phyloP scores from a whole-genome alignment of 1,284 basidiomycete species.

The Cryptococcus sp. region DNA sequence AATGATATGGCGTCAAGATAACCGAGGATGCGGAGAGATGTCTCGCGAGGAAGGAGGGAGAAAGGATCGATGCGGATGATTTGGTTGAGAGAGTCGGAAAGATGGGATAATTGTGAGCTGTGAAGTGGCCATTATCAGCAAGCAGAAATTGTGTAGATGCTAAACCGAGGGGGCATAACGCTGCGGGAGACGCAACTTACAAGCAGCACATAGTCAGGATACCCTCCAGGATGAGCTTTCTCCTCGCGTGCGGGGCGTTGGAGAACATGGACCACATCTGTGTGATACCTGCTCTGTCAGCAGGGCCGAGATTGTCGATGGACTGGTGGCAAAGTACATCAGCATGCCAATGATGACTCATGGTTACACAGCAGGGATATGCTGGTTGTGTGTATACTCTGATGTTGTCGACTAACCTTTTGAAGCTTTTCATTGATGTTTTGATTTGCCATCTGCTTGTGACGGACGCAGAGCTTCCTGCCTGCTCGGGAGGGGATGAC shows the following conservation, averaged over 20 bases:
- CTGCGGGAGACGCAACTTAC: constrained; percentile 30
- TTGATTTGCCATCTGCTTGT: constrained; percentile 97
- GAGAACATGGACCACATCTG: constrained; percentile 97
- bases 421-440: constrained; percentile 91
- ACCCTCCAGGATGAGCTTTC: constrained; percentile 92
- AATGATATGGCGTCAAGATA: constrained; percentile 94
- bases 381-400: too few relatives aligned
- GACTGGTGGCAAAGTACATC: constrained; percentile 61
- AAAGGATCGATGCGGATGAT: constrained; percentile 97
- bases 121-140: constrained; percentile 2
- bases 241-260: constrained; percentile 83
- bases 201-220: constrained; percentile 99
- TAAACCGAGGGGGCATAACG: too few relatives aligned
- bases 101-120: constrained; percentile 85
- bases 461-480: constrained; percentile 56
- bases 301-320: constrained; percentile 84
- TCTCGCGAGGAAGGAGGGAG: constrained; percentile 83
- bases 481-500: constrained; percentile 40
- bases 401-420: constrained; percentile 66
- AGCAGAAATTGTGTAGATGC: not conserved
- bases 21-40: constrained; percentile 84
- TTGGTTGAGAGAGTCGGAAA: constrained; percentile 85
- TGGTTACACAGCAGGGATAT: too few relatives aligned
- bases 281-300: constrained; percentile 86
- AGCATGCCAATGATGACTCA: not conserved